Conservation (phyloP, 2,329 filamentous ascomycete species). For the Chrysosporium keratinophilum region DNA sequence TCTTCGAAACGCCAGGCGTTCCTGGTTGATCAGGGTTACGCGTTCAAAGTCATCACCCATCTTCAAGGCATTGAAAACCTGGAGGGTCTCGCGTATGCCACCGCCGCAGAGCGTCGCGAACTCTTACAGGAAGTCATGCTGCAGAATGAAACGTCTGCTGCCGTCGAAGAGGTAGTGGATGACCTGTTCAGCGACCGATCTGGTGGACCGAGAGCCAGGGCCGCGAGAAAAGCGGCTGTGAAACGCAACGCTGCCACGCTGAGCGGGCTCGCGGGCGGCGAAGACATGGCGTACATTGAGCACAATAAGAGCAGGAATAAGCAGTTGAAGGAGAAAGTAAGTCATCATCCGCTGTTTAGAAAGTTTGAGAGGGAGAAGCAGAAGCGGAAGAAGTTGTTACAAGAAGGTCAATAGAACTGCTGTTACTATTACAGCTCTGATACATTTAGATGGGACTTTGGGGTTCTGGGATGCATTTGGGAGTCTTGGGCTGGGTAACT, state of each 20-base stretch:
- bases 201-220: slow-evolving; percentile 31
- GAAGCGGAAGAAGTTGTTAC: slow-evolving; percentile 41
- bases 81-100: slow-evolving; percentile 67
- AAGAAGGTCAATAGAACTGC: slow-evolving; percentile 1
- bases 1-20: slow-evolving; percentile 95
- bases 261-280: slow-evolving; percentile 76
- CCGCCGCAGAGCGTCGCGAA: slow-evolving; percentile 69
- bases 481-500: background rate
- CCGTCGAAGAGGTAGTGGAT: slow-evolving; percentile 59
- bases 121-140: slow-evolving; percentile 81
- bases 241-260: slow-evolving; percentile 75
- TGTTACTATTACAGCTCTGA: background rate
- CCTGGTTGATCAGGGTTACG: slow-evolving; percentile 93
- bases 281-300: slow-evolving; percentile 94
- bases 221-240: slow-evolving; percentile 48
- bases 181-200: slow-evolving; percentile 54
- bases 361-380: slow-evolving; percentile 54
- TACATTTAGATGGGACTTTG: background rate
- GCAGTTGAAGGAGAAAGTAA: slow-evolving; percentile 52
- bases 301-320: slow-evolving; percentile 65
- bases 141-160: slow-evolving; percentile 65
- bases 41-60: slow-evolving; percentile 97
- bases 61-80: slow-evolving; percentile 82
- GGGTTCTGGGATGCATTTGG: background rate
- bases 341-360: slow-evolving; percentile 54